Base-by-base conservation (phyloP, 176 grass and related monocot genomes). In the Oryza punctata region DNA sequence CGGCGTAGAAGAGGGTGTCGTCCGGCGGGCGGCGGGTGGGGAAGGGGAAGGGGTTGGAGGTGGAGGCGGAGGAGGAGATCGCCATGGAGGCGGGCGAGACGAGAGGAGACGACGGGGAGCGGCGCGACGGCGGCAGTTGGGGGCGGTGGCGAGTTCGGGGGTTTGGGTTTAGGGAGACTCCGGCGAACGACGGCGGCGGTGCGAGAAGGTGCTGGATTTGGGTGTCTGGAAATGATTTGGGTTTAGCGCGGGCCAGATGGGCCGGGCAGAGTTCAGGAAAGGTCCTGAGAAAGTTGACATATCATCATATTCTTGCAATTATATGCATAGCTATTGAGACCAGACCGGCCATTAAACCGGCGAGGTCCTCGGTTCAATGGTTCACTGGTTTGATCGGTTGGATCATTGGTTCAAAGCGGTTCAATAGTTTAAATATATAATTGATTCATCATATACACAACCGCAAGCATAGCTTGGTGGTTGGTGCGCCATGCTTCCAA, bases 1-100 rank as follows among this genome's bases (percentile, higher is more conserved):
- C 16, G 61, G 93, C 69, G 83, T 92, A 99, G 91, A 96, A 99
- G 19, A 99, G 88, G 54, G 87, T 99, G 89, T 96, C 96, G 27
- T 95, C 91, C 24, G 93, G 96, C 46, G 78, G 18, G 21, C 91
- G 87, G 41, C 73, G 87, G 60, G 69, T 21, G 11, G 88, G 80
- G 54, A 60, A 85, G 9, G 89, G 81, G 84, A 97, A 94, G 30
- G 83, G 74, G 76, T n/a, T 75, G 65, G 91, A 70, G 8, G 86
- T 75, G 69, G 91, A 70, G 12, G 82, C 1, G 74, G 83, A 88
- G 87, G 88, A 24, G 76, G 88, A 57, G 86, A 86, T 37, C 52
- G 94, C 80, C 86, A 82, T 52, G 37, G 37, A 38, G 37, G 37
- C 37, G 37, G 37, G 37, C 37, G 37, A 38, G 37, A 38, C 37